A percentile compares a stretch with the other conserved stretches of the same genome.
Evolutionary conservation across 2,329 filamentous ascomycete species (phyloP).

Genomic region (Neofusicoccum laricinum): DNA sequence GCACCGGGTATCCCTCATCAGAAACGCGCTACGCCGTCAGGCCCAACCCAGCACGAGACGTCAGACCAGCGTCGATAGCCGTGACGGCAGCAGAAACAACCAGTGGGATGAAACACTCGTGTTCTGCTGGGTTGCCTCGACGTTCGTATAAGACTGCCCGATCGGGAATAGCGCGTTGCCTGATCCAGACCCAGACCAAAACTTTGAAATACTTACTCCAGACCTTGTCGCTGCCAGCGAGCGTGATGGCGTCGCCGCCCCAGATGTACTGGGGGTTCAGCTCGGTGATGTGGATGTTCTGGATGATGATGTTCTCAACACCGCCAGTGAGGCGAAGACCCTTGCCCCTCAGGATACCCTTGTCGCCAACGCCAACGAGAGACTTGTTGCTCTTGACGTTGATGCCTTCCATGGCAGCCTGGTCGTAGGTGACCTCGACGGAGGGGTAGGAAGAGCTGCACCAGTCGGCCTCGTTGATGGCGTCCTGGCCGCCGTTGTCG

Average conservation of each 20-base stretch:
- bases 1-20: not conserved
- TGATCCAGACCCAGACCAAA: constrained; percentile 19
- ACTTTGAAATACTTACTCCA: constrained; percentile 24
- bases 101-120: not conserved
- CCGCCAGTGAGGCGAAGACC: constrained; percentile 37
- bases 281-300: constrained; percentile 40
- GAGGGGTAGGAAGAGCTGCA: not conserved
- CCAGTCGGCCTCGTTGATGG: constrained; percentile 16
- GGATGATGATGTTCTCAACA: constrained; percentile 39
- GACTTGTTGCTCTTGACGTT: constrained; percentile 42
- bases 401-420: constrained; percentile 29
- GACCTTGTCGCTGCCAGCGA: constrained; percentile 33
- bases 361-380: constrained; percentile 40
- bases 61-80: not conserved
- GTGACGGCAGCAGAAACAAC: not conserved
- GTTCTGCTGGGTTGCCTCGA: not conserved
- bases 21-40: not conserved
- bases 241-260: constrained; percentile 39
- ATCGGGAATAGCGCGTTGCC: not conserved
- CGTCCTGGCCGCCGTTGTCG: constrained; percentile 12
- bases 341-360: constrained; percentile 42
- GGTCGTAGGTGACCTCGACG: constrained; percentile 31
- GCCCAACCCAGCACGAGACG: not conserved
- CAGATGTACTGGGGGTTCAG: constrained; percentile 39
- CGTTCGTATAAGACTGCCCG: not conserved